Base-by-base conservation (phyloP, 495 filamentous ascomycete species). In the Penicillium verhagenii region DNA sequence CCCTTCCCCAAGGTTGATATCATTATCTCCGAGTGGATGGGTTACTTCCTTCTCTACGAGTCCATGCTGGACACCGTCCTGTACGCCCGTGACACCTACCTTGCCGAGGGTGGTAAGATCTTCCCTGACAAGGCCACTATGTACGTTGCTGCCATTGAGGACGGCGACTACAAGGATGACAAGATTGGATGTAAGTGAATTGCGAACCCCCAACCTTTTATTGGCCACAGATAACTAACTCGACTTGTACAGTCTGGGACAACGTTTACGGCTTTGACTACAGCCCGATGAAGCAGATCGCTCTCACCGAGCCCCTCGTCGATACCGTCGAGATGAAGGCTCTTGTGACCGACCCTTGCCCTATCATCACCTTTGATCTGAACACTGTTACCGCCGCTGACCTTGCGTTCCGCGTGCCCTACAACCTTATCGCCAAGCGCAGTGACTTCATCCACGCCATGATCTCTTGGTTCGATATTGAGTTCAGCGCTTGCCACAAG, bases 21-120 rank as follows among this genome's bases (percentile, higher is more conserved):
- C 65, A 99, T 99, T 74, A 90, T 99, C 56, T 96, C 90, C 26
- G 94, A 99, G 76, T 99, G 94, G 94, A 99, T 99, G 94, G 94
- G 94, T 42, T 99, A 99, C 78, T 96, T 94, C 76, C 82, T 99
- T 42, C 83, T 97, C 38, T 99, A 97, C 76, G 94, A 99, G 80
- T 90, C 87, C 76, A 99, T 99, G 94, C 76, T 99, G 54, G 93
- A 96, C 56, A 95, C 90, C 33, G 95, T 99, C 13, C 84, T 99
- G 37, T 96, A 89, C 68, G 94, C 94, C 18, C 84, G 94, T 61
- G 93, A 99, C 80, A 83, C 78, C 54, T 99, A 97, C 76, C 86
- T 99, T 33, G 79, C 73, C 45, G 84, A 87, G 14, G 89, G 84
- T 57, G 94, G 94, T 26, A 79, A 96, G 54, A 92, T 97, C 54